A percentile compares a stretch with the other conserved stretches of the same genome.
phyloP scores from a whole-genome alignment of 2,329 filamentous ascomycete species.

The Alternaria arborescens region DNA sequence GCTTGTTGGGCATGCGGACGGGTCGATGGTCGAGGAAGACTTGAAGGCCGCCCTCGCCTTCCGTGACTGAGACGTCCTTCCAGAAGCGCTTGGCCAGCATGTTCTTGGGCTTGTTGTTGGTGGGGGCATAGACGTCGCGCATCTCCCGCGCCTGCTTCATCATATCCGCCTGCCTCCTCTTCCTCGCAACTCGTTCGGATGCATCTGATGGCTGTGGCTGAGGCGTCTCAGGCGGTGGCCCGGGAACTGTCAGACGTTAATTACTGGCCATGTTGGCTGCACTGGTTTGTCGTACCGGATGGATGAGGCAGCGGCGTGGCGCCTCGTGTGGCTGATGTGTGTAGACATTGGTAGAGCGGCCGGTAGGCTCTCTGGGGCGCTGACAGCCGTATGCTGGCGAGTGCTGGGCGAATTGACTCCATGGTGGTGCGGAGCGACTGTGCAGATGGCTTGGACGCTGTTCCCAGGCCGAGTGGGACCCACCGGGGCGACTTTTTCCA shows the following conservation, averaged over 20 bases:
- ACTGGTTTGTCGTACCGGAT: constrained; percentile 42
- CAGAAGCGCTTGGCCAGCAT: constrained; percentile 80
- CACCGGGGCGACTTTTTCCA: constrained; percentile 11
- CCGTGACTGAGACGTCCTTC: constrained; percentile 79
- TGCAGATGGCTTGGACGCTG: not conserved
- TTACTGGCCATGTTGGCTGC: not conserved
- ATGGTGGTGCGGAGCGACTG: constrained; percentile 23
- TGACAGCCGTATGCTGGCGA: constrained; percentile 30
- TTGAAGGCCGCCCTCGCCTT: constrained; percentile 65
- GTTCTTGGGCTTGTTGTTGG: constrained; percentile 57
- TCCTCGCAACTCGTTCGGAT: constrained; percentile 58
- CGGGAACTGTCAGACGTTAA: constrained; percentile 53
- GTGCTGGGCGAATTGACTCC: constrained; percentile 42
- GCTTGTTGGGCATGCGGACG: constrained; percentile 78
- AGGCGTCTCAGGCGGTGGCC: constrained; percentile 67
- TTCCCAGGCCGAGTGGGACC: constrained; percentile 1
- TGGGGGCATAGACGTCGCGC: constrained; percentile 42
- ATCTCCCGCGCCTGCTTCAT: constrained; percentile 57
- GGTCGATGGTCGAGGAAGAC: constrained; percentile 81
- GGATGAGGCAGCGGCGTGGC: constrained; percentile 66
- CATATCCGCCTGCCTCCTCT: constrained; percentile 60
- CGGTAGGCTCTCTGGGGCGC: constrained; percentile 27
- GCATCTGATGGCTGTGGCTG: constrained; percentile 59
- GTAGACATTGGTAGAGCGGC: constrained; percentile 50
- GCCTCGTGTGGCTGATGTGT: constrained; percentile 53